Conservation (phyloP, 2,329 filamentous ascomycete genomes). For the Phaeophleospora eucalypticola region DNA sequence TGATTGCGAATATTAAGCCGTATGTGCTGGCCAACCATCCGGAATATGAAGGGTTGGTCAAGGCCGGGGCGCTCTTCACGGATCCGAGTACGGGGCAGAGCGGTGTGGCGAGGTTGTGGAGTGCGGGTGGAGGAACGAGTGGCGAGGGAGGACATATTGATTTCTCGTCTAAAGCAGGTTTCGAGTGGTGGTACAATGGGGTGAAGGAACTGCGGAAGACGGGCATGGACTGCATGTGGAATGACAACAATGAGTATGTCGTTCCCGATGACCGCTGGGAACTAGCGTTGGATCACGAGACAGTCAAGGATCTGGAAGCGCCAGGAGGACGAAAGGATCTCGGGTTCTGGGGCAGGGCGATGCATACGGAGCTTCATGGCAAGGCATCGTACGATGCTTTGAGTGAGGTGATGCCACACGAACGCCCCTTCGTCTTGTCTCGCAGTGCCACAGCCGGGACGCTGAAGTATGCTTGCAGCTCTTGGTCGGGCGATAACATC, state of each 20-base stretch:
- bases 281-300: constrained; percentile 50
- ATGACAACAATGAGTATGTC: constrained; percentile 74
- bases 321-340: constrained; percentile 45
- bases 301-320: constrained; percentile 31
- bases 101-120: constrained; percentile 64
- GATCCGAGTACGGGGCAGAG: constrained; percentile 48
- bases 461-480: constrained; percentile 64
- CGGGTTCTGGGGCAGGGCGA: constrained; percentile 64
- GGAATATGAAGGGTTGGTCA: constrained; percentile 59
- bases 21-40: constrained; percentile 66
- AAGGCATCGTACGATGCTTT: constrained; percentile 67
- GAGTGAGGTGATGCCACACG: constrained; percentile 53
- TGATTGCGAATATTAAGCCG: constrained; percentile 70
- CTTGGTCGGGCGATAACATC: constrained; percentile 72
- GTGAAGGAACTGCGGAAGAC: constrained; percentile 57
- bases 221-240: constrained; percentile 73
- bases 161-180: constrained; percentile 64
- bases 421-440: constrained; percentile 65
- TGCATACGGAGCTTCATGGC: constrained; percentile 68
- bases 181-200: constrained; percentile 68
- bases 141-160: constrained; percentile 69
- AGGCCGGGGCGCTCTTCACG: constrained; percentile 59
- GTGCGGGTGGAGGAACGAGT: constrained; percentile 65
- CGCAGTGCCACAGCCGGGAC: constrained; percentile 68
- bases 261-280: constrained; percentile 63